phyloP scores from a whole-genome alignment of 2,329 filamentous ascomycete species.

The Meredithiella fracta region DNA sequence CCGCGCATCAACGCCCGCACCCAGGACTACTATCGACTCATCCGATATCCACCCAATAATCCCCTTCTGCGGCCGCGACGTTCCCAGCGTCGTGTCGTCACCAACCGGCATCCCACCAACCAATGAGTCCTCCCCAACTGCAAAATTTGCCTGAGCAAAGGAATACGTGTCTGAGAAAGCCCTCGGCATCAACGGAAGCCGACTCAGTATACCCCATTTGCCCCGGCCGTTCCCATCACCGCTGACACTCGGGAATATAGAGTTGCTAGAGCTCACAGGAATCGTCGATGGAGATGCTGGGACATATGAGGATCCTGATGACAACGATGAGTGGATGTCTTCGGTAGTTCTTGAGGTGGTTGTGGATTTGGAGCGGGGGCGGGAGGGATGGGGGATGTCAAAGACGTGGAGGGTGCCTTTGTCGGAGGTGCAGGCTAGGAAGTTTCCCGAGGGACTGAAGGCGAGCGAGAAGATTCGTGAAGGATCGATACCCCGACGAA shows the following conservation, averaged over 20 bases:
- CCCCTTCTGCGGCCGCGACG: conserved; percentile 55
- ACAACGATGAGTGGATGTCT: conserved; percentile 16
- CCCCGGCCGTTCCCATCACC: conserved; percentile 37
- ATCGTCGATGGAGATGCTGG: background rate
- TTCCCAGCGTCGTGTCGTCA: conserved; percentile 31
- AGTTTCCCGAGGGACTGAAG: conserved; percentile 64
- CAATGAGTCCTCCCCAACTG: conserved; percentile 58
- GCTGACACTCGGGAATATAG: conserved; percentile 18
- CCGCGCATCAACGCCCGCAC: conserved; percentile 60
- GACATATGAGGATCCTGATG: background rate
- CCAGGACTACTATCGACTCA: conserved; percentile 55
- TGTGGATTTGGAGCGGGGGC: conserved; percentile 17
- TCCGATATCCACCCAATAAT: conserved; percentile 73
- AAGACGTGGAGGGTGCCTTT: conserved; percentile 94
- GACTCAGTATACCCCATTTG: conserved; percentile 75
- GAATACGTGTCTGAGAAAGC: conserved; percentile 84
- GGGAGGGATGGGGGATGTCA: conserved; percentile 50
- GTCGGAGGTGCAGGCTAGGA: conserved; percentile 86
- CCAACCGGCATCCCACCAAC: conserved; percentile 28
- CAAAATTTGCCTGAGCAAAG: conserved; percentile 64
- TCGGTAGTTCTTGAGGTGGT: background rate
- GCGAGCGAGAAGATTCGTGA: conserved; percentile 76
- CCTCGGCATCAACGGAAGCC: conserved; percentile 67
- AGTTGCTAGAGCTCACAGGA: conserved; percentile 18
- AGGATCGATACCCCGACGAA: conserved; percentile 75